A percentile compares a stretch with the other conserved stretches of the same genome.
Evolutionary conservation across 2,329 filamentous ascomycete species (phyloP).

Genomic region (Sarocladiaceae sp.): DNA sequence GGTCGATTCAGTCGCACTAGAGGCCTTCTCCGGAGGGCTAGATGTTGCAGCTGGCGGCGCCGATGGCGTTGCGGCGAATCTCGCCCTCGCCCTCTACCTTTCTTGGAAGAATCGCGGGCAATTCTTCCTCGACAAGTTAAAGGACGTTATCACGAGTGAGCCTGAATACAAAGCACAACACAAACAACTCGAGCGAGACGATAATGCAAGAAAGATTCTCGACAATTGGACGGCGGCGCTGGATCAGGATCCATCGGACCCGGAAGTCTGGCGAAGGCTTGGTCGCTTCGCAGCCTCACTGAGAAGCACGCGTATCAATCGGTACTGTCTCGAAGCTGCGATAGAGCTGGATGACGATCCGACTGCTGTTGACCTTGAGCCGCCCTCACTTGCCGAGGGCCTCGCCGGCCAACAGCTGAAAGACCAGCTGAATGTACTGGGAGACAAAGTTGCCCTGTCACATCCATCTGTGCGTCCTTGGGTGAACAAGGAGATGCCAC

Average conservation of each 20-base stretch:
- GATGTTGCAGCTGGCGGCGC: slow-evolving; percentile 57
- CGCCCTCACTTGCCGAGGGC: slow-evolving; percentile 58
- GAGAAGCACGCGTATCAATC: slow-evolving; percentile 50
- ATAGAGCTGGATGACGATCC: slow-evolving; percentile 66
- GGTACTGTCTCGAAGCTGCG: slow-evolving; percentile 62
- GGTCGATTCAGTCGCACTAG: slow-evolving; percentile 35
- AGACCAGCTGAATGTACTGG: slow-evolving; percentile 46
- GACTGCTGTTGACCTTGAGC: slow-evolving; percentile 56
- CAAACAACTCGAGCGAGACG: slow-evolving; percentile 23
- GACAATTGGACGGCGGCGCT: slow-evolving; percentile 55
- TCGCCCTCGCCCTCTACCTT: slow-evolving; percentile 87
- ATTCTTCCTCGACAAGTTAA: slow-evolving; percentile 69
- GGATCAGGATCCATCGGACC: slow-evolving; percentile 63
- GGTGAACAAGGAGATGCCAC: slow-evolving; percentile 45
- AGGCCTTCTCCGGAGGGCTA: slow-evolving; percentile 46
- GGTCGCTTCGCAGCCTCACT: slow-evolving; percentile 56
- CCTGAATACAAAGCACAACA: slow-evolving; percentile 38
- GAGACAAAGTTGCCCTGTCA: slow-evolving; percentile 51
- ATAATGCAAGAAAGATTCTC: slow-evolving; percentile 41
- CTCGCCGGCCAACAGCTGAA: slow-evolving; percentile 61
- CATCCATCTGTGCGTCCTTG: slow-evolving; percentile 60
- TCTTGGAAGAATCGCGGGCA: slow-evolving; percentile 95
- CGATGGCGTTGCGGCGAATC: slow-evolving; percentile 72
- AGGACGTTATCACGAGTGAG: slow-evolving; percentile 38
- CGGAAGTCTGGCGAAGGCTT: slow-evolving; percentile 59